Evolutionary conservation across 306 rosid genomes (phyloP), one percentile per base, ranked within the genome.

Genomic region (Prunus salicina): DNA sequence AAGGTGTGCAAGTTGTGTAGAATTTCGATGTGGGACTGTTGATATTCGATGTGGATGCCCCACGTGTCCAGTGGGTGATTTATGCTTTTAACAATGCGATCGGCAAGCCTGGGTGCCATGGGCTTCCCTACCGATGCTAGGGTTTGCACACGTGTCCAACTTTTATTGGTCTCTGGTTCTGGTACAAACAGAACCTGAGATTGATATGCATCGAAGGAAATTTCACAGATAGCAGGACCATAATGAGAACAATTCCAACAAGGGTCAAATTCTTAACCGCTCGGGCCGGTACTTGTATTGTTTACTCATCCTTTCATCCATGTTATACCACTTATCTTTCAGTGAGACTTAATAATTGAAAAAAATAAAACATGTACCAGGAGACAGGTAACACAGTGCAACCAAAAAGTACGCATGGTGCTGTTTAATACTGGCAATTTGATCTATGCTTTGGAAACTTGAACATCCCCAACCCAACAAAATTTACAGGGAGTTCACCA

Each of bases 381-480:
- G 13, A 91, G 93, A 91, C 97, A 88, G 91, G 98, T 91, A 89
- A 79, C 93, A 67, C 61, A 64, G 82, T 80, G 89, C 78, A 84
- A 75, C 14, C 11, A 24, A 32, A 76, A 47, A 12, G 57, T 4
- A 47, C 55, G 85, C 93, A 83, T 80, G 12, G 77, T 16, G 89
- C 91, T 86, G 95, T 91, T 93, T 85, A 82, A 91, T 69, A 81
- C 92, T 84, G 93, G 90, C 66, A 41, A 51, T 19, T 63, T 30
- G 49, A 8, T 91, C 58, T 91, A 89, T 88, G 91, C 96, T 89
- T 87, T 88, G 88, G 90, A 91, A 93, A 91, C 91, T 20, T 56
- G 96, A 91, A 87, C 95, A 81, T 74, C 86, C 76, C 88, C 73
- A 84, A 89, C 60, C 52, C 45, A 52, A 30, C 1, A 10, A 22